Evolutionary conservation across 305 asterid species (phyloP).

Genomic region (Ilex paraguariensis): DNA sequence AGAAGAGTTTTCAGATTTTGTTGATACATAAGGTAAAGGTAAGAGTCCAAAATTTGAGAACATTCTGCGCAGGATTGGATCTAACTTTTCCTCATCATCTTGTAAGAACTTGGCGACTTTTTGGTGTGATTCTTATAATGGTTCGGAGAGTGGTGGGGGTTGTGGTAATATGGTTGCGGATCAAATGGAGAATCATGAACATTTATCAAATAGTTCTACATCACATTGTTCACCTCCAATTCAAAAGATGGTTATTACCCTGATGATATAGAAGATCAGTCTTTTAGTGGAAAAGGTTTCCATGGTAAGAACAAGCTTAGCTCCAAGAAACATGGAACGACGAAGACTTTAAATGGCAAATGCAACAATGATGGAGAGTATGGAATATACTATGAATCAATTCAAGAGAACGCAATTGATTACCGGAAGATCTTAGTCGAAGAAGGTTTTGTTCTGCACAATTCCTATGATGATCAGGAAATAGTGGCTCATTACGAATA

Average conservation of each 20-base stretch:
- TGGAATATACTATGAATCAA: neutral
- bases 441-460: neutral
- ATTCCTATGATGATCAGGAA: conserved; percentile 1
- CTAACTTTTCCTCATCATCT: conserved; percentile 2
- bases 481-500: neutral
- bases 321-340: neutral
- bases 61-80: conserved; percentile 4
- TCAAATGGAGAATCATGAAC: neutral
- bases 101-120: neutral
- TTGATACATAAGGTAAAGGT: neutral
- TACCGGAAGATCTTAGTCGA: neutral
- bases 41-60: conserved; percentile 7
- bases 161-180: too few species aligned
- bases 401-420: too few species aligned
- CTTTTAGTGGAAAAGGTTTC: neutral
- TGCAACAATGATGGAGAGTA: neutral
- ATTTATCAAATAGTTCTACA: too few species aligned
- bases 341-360: neutral
- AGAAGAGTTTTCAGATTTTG: neutral
- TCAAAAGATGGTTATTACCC: neutral
- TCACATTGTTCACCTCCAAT: neutral
- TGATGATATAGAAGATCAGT: neutral
- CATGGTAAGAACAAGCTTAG: too few species aligned
- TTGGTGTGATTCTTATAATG: neutral
- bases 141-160: neutral